Base-by-base conservation (phyloP, 495 filamentous ascomycete species). In the Podospora australis region DNA sequence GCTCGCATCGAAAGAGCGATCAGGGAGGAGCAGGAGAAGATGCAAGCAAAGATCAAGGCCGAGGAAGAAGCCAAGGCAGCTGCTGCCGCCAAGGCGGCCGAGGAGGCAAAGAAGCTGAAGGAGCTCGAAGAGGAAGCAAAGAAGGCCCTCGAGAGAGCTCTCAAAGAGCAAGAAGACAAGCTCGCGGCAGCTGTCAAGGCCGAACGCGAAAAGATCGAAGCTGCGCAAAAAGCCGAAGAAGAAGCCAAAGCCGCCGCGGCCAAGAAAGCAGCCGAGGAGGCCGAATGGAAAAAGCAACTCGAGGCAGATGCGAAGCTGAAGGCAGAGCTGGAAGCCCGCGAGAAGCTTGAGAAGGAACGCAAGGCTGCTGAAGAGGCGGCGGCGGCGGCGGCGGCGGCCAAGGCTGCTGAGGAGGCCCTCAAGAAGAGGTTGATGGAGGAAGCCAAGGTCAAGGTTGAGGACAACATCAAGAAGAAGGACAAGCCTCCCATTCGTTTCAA, bases 401-500 rank as follows among this genome's bases (percentile, higher is more conserved):
- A 53, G 57, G 48, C 30, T 2, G 68, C 66, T 10, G 68, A 65
- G 17, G 66, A 75, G 6, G 67, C 66, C 4, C 56, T 70, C 9
- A 72, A 72, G 52, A 73, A 76, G 60, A 69, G 56, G 44, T 42
- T 63, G 10, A 13, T 66, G n/a, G 70, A 69, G 30, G 69, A 75
- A 42, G 63, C 65, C 21, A 67, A 70, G 39, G 63, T 62, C 32
- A 77, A 75, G 53, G 63, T 68, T n/a, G 78, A 79, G 44, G 76
- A 75, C 26, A 77, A 71, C 4, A 70, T 63, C 13, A 75, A 70
- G 48, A 70, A 75, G 50, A 76, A 75, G 45, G 72, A 71, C 32
- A 70, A 72, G 61, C 45, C 64, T 22, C 71, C 71, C n/a, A 75
- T 94, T 66, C 85, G 86, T 57, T 90, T 94, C 68, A 89, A 89